Percentiles rank a stretch among this genome's conserved stretches.
phyloP scores from a whole-genome alignment of 768 basidiomycete species.

The Amanita thiersii region DNA sequence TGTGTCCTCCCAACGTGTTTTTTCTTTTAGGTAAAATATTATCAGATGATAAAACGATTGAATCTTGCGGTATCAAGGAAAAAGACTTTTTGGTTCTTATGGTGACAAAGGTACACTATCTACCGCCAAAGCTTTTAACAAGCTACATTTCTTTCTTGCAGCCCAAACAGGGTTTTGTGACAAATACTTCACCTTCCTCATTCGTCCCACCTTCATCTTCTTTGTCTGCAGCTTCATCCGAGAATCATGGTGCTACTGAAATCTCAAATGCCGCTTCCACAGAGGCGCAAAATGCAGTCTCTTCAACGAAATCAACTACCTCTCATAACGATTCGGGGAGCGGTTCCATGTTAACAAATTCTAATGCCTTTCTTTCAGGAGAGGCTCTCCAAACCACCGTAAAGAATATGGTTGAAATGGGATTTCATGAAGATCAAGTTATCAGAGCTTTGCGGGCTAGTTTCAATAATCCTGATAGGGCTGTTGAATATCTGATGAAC shows the following conservation, averaged over 20 bases:
- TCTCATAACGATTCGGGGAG: constrained; percentile 18
- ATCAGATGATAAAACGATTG: constrained; percentile 79
- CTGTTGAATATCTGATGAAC: constrained; percentile 95
- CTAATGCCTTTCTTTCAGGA: constrained; percentile 67
- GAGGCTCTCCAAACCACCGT: constrained; percentile 69
- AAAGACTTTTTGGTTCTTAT: constrained; percentile 99
- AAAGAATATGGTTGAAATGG: constrained; percentile 88
- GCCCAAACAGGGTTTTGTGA: constrained; percentile 19
- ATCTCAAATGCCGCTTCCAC: too few relatives aligned
- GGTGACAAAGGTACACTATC: constrained; percentile 77
- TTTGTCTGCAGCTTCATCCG: too few relatives aligned
- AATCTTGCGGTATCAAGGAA: constrained; percentile 88
- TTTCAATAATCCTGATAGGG: constrained; percentile 96
- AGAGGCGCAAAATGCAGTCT: too few relatives aligned
- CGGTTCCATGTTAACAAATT: constrained; percentile 33
- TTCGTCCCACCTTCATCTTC: too few relatives aligned
- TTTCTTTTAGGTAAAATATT: constrained; percentile 98
- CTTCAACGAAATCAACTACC: constrained; percentile 25
- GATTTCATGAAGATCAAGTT: constrained; percentile 82
- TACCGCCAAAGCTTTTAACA: constrained; percentile 23
- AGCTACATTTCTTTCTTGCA: constrained; percentile 19
- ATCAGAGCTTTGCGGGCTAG: constrained; percentile 82
- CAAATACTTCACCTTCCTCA: constrained; percentile 18
- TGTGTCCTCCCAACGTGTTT: neutral
- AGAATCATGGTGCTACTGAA: too few relatives aligned